Conservation (phyloP, 495 filamentous ascomycete genomes). For the Penicillium steckii region DNA sequence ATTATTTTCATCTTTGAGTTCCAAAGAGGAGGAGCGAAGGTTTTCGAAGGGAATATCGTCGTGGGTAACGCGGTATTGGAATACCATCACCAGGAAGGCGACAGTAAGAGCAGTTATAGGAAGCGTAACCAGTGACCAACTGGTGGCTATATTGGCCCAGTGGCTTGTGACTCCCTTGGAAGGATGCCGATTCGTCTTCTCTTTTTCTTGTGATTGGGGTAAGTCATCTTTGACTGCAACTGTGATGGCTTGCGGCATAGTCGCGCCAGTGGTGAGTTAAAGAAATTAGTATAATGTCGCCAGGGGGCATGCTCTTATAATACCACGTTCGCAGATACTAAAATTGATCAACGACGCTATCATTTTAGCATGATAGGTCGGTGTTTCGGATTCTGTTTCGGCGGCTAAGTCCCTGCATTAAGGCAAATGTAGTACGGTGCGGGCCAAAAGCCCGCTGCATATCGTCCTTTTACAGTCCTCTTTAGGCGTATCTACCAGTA, state of each 20-base stretch:
- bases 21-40: not conserved
- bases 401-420: no score
- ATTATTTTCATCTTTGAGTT: not conserved
- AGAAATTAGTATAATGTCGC: not conserved
- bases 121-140: not conserved
- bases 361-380: no score
- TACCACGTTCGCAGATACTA: no score
- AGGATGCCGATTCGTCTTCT: not conserved
- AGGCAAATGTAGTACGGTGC: no score
- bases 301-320: not conserved
- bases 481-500: no score
- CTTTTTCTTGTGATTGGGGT: not conserved
- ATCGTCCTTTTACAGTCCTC: no score
- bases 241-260: not conserved
- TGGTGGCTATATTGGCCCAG: not conserved
- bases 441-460: no score
- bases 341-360: no score
- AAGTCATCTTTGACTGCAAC: not conserved
- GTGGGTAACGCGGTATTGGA: not conserved
- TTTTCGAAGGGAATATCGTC: not conserved
- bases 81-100: not conserved
- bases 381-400: no score
- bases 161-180: not conserved
- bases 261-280: not conserved
- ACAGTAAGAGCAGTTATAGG: not conserved